phyloP scores from a whole-genome alignment of 176 grass and related monocot genomes.

The Hsuehochloa calcarea region DNA sequence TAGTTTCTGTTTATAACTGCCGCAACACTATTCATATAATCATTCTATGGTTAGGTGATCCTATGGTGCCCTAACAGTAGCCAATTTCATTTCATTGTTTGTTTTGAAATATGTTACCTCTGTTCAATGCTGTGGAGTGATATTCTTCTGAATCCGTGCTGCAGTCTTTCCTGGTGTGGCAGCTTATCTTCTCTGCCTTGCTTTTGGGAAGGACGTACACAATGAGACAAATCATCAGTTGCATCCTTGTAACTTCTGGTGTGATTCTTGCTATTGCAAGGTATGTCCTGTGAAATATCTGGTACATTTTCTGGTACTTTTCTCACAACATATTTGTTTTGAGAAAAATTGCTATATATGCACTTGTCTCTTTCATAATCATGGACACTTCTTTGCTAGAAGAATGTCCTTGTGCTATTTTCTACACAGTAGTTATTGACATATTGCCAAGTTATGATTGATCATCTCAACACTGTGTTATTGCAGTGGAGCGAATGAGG shows the following conservation, averaged over 20 bases:
- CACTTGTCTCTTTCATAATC: background rate
- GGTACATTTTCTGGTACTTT: background rate
- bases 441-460: background rate
- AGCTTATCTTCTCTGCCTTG: constrained; percentile 78
- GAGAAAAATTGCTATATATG: background rate
- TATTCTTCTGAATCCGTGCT: constrained; percentile 27
- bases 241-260: constrained; percentile 73
- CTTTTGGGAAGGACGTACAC: constrained; percentile 69
- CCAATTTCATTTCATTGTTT: background rate
- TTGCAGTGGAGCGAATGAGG: constrained; percentile 59
- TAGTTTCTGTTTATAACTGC: background rate
- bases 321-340: background rate
- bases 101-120: background rate
- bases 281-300: constrained; percentile 34
- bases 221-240: constrained; percentile 66
- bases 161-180: constrained; percentile 96
- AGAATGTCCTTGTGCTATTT: background rate
- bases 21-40: background rate
- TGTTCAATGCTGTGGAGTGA: background rate
- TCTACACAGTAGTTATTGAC: background rate
- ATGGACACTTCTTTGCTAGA: background rate
- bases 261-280: constrained; percentile 77
- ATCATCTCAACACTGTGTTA: background rate
- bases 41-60: background rate
- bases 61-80: background rate